Base-by-base conservation (phyloP, 352 stramenopile genomes). In the Saprolegnia parasitica region DNA sequence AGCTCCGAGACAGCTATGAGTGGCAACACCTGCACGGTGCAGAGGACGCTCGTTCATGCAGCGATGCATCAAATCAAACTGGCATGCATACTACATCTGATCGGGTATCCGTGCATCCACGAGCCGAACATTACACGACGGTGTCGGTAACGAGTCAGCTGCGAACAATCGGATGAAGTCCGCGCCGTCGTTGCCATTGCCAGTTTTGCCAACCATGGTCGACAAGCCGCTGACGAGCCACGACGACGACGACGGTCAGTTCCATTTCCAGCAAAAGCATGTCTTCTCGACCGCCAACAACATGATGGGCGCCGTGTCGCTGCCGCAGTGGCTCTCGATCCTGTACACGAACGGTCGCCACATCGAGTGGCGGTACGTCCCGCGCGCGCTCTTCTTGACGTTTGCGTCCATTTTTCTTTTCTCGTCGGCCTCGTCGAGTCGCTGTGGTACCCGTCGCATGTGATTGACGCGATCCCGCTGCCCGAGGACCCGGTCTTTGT, bases 401-500 rank as follows among this genome's bases (percentile, higher is more conserved):
- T 16, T 68, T 23, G 67, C 73, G 39, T 58, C 73, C 5, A 18
- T 26, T 5, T 21, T 72, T 26, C 20, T 72, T n/a, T n/a, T n/a
- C n/a, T n/a, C n/a, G n/a, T n/a, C 24, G 55, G 32, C 21, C 10
- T 62, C 23, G 21, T 77, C 24, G 71, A 77, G 55, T 35, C 37
- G 20, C 9, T 71, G 9, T 32, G 76, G 26, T 77, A 77, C 37
- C 65, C 65, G 9, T 21, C 63, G 15, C 4, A 35, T 15, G 39
- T 74, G 5, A 70, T 70, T 46, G 50, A 73, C 18, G 21, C 15
- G n/a, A 40, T 54, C 16, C 21, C 73, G 35, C 24, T 77, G n/a
- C 49, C 74, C 20, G 66, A 76, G n/a, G 37, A 67, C 21, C 73
- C 73, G 0, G 71, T 77, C 29, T 77, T 77, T 50, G 56, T 77